Conservation (phyloP, 305 asterid genomes). For the Fraxinus latifolia region DNA sequence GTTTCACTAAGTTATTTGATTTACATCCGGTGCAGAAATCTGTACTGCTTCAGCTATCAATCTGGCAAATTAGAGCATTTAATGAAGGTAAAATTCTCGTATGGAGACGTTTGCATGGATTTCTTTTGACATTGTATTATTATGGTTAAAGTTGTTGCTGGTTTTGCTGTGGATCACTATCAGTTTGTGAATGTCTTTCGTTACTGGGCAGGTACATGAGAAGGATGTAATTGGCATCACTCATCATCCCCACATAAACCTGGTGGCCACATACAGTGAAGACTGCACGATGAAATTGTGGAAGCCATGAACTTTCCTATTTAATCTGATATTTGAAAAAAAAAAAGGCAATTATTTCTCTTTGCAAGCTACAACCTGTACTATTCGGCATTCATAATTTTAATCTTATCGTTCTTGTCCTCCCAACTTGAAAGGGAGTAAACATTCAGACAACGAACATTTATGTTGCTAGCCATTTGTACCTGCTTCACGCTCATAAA, state of each 20-base stretch:
- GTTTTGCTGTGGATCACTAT: neutral
- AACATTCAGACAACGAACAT: neutral
- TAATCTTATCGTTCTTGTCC: neutral
- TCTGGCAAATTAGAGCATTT: constrained; percentile 96
- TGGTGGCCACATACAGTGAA: constrained; percentile 76
- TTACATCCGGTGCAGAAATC: constrained; percentile 50
- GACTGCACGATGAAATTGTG: constrained; percentile 87
- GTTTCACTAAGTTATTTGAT: constrained; percentile 14
- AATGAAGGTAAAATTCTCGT: constrained; percentile 43
- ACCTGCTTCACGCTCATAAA: neutral
- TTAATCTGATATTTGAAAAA: neutral
- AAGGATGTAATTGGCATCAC: constrained; percentile 95
- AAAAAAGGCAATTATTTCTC: neutral
- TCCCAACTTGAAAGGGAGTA: neutral
- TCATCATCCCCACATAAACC: constrained; percentile 93
- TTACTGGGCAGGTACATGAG: constrained; percentile 72
- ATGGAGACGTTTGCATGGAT: neutral
- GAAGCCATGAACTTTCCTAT: constrained; percentile 57
- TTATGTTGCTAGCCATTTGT: neutral
- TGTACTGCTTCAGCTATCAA: constrained; percentile 91
- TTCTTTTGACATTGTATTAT: neutral
- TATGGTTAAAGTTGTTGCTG: neutral
- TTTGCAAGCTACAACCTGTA: neutral
- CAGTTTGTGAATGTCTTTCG: neutral
- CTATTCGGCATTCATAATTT: neutral